These are phyloP conservation scores for Annulohypoxylon maeteangense DNA, from an alignment of 495 filamentous ascomycete species.

Conservation along the genomic window DNA sequence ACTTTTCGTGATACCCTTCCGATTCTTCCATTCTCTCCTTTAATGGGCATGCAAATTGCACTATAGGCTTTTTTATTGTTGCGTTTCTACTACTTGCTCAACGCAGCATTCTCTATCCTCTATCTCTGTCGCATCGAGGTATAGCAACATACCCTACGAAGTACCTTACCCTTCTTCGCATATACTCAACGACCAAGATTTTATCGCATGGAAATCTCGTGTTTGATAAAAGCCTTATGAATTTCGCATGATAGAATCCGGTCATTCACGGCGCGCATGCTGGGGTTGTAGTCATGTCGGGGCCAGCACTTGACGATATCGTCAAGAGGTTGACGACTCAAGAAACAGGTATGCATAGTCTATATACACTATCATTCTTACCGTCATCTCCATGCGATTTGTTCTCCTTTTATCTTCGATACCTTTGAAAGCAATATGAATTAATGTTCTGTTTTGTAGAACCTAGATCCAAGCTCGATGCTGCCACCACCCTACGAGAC, in stretches of 20 bases:
- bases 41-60: not conserved
- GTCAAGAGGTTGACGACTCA: slow-evolving; percentile 62
- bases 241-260: not conserved
- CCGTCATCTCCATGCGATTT: not conserved
- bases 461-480: slow-evolving; percentile 76
- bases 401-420: not conserved
- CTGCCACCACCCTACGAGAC: slow-evolving; percentile 84
- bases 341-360: slow-evolving; percentile 58
- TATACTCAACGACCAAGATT: not conserved
- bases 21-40: slow-evolving; percentile 26
- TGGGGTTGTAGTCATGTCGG: slow-evolving; percentile 60
- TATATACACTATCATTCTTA: not conserved
- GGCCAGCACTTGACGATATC: slow-evolving; percentile 62
- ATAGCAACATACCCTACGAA: not conserved
- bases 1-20: slow-evolving; percentile 44
- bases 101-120: not conserved
- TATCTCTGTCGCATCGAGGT: slow-evolving; percentile 19
- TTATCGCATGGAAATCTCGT: not conserved
- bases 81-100: not conserved
- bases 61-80: not conserved
- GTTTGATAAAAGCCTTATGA: not conserved
- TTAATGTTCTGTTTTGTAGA: slow-evolving; percentile 61
- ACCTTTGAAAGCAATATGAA: not conserved
- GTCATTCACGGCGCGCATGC: slow-evolving; percentile 38
- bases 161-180: not conserved